Percentiles rank a stretch among this genome's conserved stretches.
Conservation (phyloP, 2,329 filamentous ascomycete species). For the Penicillium sp. region DNA sequence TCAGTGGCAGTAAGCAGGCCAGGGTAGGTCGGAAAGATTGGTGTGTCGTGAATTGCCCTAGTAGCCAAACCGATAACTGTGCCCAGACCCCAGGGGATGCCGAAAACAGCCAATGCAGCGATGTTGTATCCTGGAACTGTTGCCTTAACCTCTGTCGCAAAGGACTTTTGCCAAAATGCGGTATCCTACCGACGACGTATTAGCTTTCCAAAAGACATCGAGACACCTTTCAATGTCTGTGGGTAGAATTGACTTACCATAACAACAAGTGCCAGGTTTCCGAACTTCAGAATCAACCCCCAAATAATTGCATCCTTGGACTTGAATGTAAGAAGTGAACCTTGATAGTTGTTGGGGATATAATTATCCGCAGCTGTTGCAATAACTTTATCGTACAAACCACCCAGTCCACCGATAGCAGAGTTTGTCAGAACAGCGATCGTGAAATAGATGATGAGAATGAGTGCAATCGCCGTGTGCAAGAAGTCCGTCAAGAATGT, state of each 20-base stretch:
- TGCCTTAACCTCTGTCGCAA: slow-evolving; percentile 48
- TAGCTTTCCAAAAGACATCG: neutral
- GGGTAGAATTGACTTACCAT: slow-evolving; percentile 37
- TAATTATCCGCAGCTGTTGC: slow-evolving; percentile 44
- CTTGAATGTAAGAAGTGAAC: slow-evolving; percentile 51
- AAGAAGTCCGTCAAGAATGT: slow-evolving; percentile 52
- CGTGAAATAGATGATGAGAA: slow-evolving; percentile 51
- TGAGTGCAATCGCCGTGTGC: slow-evolving; percentile 49
- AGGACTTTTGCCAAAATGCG: slow-evolving; percentile 55
- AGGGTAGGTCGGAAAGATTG: slow-evolving; percentile 48
- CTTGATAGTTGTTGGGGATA: slow-evolving; percentile 48
- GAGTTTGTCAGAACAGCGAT: slow-evolving; percentile 46
- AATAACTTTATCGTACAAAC: slow-evolving; percentile 49
- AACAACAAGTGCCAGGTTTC: slow-evolving; percentile 50
- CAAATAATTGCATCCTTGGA: slow-evolving; percentile 46
- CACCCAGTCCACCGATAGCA: slow-evolving; percentile 43
- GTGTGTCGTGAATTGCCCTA: slow-evolving; percentile 47
- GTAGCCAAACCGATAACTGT: slow-evolving; percentile 49
- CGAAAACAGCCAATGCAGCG: slow-evolving; percentile 46
- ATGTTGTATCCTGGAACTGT: slow-evolving; percentile 51
- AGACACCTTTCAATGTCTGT: too few relatives aligned
- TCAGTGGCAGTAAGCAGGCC: slow-evolving; percentile 40
- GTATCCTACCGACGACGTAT: slow-evolving; percentile 38
- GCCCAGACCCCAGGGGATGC: slow-evolving; percentile 49
- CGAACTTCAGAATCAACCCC: slow-evolving; percentile 50